A percentile compares a stretch with the other conserved stretches of the same genome.
phyloP scores from a whole-genome alignment of 2,329 filamentous ascomycete genomes.

The Exophiala sp. region DNA sequence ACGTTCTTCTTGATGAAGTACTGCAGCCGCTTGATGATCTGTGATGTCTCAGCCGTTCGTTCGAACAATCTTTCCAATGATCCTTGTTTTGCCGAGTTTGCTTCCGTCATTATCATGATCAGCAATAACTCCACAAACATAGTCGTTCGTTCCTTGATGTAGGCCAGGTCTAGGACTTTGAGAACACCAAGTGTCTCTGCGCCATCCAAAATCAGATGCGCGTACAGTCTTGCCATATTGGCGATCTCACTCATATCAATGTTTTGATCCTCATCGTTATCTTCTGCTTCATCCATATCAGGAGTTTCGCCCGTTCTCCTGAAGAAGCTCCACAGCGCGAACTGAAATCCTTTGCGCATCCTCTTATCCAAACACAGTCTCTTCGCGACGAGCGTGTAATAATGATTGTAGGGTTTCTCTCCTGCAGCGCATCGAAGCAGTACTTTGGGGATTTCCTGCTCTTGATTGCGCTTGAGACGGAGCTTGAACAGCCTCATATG shows the following conservation, averaged over 20 bases:
- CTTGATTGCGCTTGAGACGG: slow-evolving; percentile 78
- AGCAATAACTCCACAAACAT: slow-evolving; percentile 79
- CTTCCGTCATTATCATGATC: slow-evolving; percentile 68
- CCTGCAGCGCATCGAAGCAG: slow-evolving; percentile 81
- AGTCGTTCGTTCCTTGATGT: slow-evolving; percentile 70
- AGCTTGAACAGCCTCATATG: slow-evolving; percentile 76
- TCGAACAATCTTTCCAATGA: slow-evolving; percentile 65
- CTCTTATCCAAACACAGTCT: slow-evolving; percentile 71
- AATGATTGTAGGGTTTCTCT: slow-evolving; percentile 84
- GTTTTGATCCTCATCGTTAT: slow-evolving; percentile 45
- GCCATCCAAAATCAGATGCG: slow-evolving; percentile 59
- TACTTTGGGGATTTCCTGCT: slow-evolving; percentile 81
- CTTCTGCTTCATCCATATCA: slow-evolving; percentile 62
- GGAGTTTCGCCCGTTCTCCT: slow-evolving; percentile 77
- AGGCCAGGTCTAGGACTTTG: slow-evolving; percentile 69
- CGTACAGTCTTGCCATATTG: slow-evolving; percentile 66
- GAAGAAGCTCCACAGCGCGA: slow-evolving; percentile 81
- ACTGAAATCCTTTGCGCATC: slow-evolving; percentile 80
- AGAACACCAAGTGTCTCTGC: slow-evolving; percentile 55
- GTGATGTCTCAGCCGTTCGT: slow-evolving; percentile 56
- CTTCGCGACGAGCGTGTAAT: slow-evolving; percentile 81
- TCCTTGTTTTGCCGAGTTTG: slow-evolving; percentile 52
- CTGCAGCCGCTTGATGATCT: slow-evolving; percentile 69
- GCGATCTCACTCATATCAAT: slow-evolving; percentile 59
- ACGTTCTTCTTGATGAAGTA: slow-evolving; percentile 78